These are phyloP conservation scores for Scenedesmus sp. DNA, from an alignment of 163 green algal species.

Conservation along the genomic window DNA sequence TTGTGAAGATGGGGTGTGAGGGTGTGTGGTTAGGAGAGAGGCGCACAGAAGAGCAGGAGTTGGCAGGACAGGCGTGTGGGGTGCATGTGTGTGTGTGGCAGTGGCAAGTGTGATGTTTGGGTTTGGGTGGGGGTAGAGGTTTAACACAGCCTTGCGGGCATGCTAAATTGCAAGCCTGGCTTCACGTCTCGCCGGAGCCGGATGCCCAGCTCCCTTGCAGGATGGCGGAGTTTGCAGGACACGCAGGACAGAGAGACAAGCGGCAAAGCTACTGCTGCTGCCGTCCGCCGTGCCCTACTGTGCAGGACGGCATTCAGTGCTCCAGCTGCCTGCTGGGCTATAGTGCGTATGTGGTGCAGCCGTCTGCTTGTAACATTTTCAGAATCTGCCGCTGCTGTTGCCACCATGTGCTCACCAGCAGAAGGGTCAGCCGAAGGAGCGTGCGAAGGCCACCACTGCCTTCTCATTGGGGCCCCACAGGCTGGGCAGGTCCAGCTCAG, in stretches of 20 bases:
- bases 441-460: constrained; percentile 58
- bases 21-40: not conserved
- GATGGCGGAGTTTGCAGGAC: no score
- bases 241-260: no score
- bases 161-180: constrained; percentile 48
- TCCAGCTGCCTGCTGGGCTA: not conserved
- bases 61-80: not conserved
- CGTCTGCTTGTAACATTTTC: not conserved
- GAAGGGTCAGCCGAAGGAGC: constrained; percentile 62
- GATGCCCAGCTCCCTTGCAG: constrained; percentile 75
- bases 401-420: constrained; percentile 55
- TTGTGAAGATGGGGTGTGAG: no score
- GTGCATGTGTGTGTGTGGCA: not conserved
- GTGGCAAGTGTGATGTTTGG: not conserved
- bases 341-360: not conserved
- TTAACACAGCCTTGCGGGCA: no score
- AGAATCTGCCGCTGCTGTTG: not conserved
- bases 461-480: constrained; percentile 56
- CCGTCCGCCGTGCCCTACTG: no score
- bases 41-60: not conserved
- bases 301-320: no score
- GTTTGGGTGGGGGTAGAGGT: not conserved
- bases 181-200: constrained; percentile 80
- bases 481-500: constrained; percentile 53
- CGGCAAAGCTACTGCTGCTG: no score